Evolutionary conservation across 1,139 yeast species (phyloP), one percentile per base, ranked within the genome.

Genomic region (Yamadazyma triangularis): DNA sequence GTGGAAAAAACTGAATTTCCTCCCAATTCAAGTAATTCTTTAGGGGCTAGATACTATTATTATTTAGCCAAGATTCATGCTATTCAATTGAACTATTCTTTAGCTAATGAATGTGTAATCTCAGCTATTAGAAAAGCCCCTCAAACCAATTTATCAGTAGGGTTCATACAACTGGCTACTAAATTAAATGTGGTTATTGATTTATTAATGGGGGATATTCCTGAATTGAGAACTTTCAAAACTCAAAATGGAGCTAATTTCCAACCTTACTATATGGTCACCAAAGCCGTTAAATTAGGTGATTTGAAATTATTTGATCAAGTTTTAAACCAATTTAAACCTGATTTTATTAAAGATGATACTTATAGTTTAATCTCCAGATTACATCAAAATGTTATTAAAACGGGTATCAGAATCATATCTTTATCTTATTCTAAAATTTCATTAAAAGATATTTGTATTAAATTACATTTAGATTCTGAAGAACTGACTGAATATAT

Each of bases 111-210:
- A 49, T 86, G 79, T 50, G 87, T 86, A 33, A 83, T 87, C 34
- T 87, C 94, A 13, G 96, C 98, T 6, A 83, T 89, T 32, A 80
- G 98, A 64, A 93, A 93, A 58, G 89, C 95, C n/a, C 98, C 98
- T 21, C 96, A 88, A 57, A 86, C 95, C 2, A 70, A 77, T 28
- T 75, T 80, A 41, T 88, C 96, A 4, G 62, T 73, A 29, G 98
- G 98, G 1, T 93, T 93, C 55, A 60, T 89, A 41, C 96, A 88
- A 59, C 77, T 86, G 29, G 94, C 96, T 4, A 81, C 91, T 45
- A 93, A 93, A 62, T 73, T 93, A 45, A 84, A 80, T 52, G 83
- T 91, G 40, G 73, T 89, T 34, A 86, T 91, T 49, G 96, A 93
- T 60, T 70, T 93, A 48, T 74, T 93, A 45, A 89, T 91, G 79